phyloP scores from a whole-genome alignment of 306 rosid species.

The Sindora glabra region DNA sequence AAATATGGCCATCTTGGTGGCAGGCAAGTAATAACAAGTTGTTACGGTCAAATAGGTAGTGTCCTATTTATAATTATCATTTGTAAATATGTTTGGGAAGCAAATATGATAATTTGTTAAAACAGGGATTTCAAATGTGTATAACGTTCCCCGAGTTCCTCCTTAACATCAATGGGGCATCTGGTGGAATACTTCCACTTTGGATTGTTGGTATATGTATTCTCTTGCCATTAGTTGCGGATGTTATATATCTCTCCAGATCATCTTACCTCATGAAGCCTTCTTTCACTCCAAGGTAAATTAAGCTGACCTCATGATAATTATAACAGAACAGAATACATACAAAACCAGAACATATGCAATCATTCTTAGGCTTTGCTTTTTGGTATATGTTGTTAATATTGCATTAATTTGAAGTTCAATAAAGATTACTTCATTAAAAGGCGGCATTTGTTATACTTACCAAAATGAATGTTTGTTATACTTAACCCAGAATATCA shows the following conservation, averaged over 20 bases:
- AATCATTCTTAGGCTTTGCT: background rate
- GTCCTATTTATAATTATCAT: background rate
- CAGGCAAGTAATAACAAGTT: conserved; percentile 57
- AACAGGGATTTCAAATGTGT: conserved; percentile 98
- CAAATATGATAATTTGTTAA: conserved; percentile 20
- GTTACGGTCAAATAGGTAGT: background rate
- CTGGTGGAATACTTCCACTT: conserved; percentile 89
- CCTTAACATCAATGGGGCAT: conserved; percentile 77
- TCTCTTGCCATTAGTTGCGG: conserved; percentile 91
- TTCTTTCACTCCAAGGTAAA: conserved; percentile 92
- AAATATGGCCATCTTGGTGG: conserved; percentile 99
- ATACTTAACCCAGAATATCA: too few species aligned
- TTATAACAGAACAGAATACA: background rate
- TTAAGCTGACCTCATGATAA: background rate
- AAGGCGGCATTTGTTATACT: too few species aligned
- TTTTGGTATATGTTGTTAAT: background rate
- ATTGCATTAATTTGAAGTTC: conserved; percentile 5
- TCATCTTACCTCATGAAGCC: conserved; percentile 90
- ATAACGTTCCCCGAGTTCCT: conserved; percentile 95
- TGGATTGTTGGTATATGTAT: conserved; percentile 97
- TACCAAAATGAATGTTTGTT: background rate
- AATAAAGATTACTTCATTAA: background rate
- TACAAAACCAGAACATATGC: background rate
- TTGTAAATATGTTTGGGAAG: background rate
- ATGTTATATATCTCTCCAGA: conserved; percentile 91